Evolutionary conservation across 2,329 filamentous ascomycete genomes (phyloP).

Genomic region (Neonectria ditissima): DNA sequence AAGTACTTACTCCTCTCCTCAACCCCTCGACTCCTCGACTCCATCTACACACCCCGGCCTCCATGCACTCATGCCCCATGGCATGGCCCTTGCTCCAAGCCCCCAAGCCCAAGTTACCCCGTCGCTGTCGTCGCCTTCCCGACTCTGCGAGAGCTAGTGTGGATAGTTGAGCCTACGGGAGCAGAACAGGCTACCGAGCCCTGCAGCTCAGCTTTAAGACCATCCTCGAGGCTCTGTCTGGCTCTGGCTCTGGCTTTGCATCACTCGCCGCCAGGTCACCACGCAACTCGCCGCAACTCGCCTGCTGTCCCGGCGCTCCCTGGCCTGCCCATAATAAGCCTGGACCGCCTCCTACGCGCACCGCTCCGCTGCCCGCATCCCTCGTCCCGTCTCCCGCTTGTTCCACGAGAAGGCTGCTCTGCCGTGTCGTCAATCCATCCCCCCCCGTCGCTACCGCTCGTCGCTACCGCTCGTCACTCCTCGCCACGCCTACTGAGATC

Average conservation of each 20-base stretch:
- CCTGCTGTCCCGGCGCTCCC: conserved; percentile 17
- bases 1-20: conserved; percentile 1
- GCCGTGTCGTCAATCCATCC: conserved; percentile 21
- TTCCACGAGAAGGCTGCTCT: conserved; percentile 22
- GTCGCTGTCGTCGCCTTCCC: conserved; percentile 9
- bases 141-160: conserved; percentile 2
- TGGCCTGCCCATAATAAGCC: conserved; percentile 29
- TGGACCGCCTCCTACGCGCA: conserved; percentile 31
- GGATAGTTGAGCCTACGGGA: conserved; percentile 1
- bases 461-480: conserved; percentile 17
- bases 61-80: not conserved
- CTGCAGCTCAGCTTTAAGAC: conserved; percentile 44
- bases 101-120: conserved; percentile 14
- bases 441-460: conserved; percentile 1
- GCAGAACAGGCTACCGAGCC: conserved; percentile 28
- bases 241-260: conserved; percentile 16
- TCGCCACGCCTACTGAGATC: conserved; percentile 27
- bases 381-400: conserved; percentile 26
- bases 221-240: conserved; percentile 19
- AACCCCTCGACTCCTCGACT: conserved; percentile 2
- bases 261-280: conserved; percentile 23
- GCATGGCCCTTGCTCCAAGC: conserved; percentile 10
- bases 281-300: conserved; percentile 7
- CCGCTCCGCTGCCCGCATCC: conserved; percentile 20
- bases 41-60: conserved; percentile 11